phyloP scores from a whole-genome alignment of 305 asterid genomes.

The Plantago rigida region DNA sequence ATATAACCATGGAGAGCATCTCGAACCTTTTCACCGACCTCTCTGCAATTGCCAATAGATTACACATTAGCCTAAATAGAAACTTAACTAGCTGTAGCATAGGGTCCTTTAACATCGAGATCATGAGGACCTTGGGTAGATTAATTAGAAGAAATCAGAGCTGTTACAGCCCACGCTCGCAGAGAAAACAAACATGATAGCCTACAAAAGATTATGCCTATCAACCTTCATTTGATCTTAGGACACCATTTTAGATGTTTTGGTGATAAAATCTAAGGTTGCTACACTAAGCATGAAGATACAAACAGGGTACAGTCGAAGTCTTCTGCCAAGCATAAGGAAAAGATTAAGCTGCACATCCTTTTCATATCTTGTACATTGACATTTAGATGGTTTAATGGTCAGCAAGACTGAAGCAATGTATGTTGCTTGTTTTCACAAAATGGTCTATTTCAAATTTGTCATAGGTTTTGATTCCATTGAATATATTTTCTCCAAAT shows the following conservation, averaged over 20 bases:
- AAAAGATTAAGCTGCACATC: background rate
- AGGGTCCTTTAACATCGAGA: background rate
- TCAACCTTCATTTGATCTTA: background rate
- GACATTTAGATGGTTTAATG: background rate
- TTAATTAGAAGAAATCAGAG: background rate
- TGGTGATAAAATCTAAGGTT: too few species aligned
- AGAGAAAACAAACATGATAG: too few species aligned
- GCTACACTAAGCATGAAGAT: background rate
- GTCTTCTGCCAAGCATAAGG: background rate
- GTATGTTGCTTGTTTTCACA: background rate
- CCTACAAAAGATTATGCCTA: background rate
- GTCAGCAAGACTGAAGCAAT: background rate
- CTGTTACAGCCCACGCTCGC: background rate
- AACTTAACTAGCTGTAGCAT: background rate
- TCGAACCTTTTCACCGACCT: constrained; percentile 50
- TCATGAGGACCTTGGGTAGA: background rate
- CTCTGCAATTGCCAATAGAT: constrained; percentile 34
- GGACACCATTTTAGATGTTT: background rate
- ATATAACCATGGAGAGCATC: constrained; percentile 67
- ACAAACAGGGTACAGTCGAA: constrained; percentile 2
- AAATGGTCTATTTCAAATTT: background rate
- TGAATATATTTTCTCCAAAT: background rate
- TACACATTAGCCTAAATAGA: constrained; percentile 15
- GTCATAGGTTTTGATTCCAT: background rate
- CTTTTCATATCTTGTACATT: background rate